These are phyloP conservation scores for Zygoascus sp. DNA, from an alignment of 1,139 yeast genomes.

Conservation along the genomic window DNA sequence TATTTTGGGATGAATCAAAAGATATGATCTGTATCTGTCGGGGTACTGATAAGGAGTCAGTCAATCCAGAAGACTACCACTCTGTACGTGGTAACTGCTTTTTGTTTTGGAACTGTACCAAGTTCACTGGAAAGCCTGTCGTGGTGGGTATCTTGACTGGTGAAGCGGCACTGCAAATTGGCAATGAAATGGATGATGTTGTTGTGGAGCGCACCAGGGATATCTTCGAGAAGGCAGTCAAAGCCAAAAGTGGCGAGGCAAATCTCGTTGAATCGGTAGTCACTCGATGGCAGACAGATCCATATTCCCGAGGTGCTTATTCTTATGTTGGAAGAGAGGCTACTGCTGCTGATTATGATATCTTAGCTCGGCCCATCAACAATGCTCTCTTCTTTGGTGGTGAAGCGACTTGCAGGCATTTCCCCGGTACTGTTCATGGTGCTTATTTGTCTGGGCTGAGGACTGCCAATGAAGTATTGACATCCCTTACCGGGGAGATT, in stretches of 20 bases:
- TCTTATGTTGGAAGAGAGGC: constrained; percentile 43
- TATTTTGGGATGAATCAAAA: constrained; percentile 40
- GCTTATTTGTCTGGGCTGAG: constrained; percentile 42
- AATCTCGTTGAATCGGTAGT: constrained; percentile 38
- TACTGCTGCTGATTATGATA: constrained; percentile 41
- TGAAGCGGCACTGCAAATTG: constrained; percentile 35
- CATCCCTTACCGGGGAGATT: constrained; percentile 39
- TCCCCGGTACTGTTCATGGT: constrained; percentile 45
- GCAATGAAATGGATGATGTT: constrained; percentile 33
- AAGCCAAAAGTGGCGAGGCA: constrained; percentile 19
- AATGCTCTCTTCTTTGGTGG: constrained; percentile 43
- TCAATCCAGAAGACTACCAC: constrained; percentile 25
- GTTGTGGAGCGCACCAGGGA: constrained; percentile 35
- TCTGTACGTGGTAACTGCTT: constrained; percentile 37
- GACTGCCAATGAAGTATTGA: constrained; percentile 41
- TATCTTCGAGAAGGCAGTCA: constrained; percentile 31
- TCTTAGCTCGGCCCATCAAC: constrained; percentile 38
- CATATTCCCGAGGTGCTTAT: constrained; percentile 39
- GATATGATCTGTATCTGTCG: constrained; percentile 37
- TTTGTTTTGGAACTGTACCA: constrained; percentile 39
- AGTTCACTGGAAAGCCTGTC: constrained; percentile 37
- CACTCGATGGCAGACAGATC: constrained; percentile 44
- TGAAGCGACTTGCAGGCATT: constrained; percentile 41
- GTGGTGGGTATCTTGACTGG: constrained; percentile 41
- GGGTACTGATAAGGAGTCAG: constrained; percentile 19